Base-by-base conservation (phyloP, 2,329 filamentous ascomycete species). In the Arthroderma sp. region DNA sequence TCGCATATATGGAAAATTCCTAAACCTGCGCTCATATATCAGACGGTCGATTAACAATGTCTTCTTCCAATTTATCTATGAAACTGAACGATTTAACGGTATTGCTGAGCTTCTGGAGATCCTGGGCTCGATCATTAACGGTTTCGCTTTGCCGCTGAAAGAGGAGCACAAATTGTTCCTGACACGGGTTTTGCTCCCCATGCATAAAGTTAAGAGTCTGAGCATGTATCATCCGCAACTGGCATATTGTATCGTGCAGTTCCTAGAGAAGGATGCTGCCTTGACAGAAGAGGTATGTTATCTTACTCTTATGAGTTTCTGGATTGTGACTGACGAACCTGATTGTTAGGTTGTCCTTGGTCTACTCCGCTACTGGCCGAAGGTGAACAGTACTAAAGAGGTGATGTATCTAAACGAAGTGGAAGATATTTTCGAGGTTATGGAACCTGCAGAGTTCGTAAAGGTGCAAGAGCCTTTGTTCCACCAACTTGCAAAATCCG, bases 141-240 rank as follows among this genome's bases (percentile, higher is more conserved):
- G 93, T 49, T 98, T 98, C 70, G 93, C 93, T 21, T 77, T 98
- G 58, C 93, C 93, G 11, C 78, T 98, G 56, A 98, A 98, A 75
- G 93, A 98, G 69, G 93, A 98, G 70, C 93, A 98, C 77, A 98
- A 98, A 76, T 82, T 97, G 28, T 98, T 98, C 77, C 77, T 98
- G 62, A 98, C 93, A 1, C 80, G 93, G 58, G 91, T 96, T 15
- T 77, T 98, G 63, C 82, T 98, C 58, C 93, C 93, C 31, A 76
- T 98, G 63, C 93, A 98, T 79, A 98, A 98, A 73, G 91, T 94
- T 67, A 98, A 97, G 79, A 95, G 91, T 72, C 76, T 98, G 68
- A 97, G 91, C 86, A 97, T 98, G 93, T 98, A 98, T 68, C 93
- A 98, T 71, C 93, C 93, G 55, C 93, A 98, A 71, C 78, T 98